phyloP scores from a whole-genome alignment of 805 yeast species.

The Monosporozyma aquatica region DNA sequence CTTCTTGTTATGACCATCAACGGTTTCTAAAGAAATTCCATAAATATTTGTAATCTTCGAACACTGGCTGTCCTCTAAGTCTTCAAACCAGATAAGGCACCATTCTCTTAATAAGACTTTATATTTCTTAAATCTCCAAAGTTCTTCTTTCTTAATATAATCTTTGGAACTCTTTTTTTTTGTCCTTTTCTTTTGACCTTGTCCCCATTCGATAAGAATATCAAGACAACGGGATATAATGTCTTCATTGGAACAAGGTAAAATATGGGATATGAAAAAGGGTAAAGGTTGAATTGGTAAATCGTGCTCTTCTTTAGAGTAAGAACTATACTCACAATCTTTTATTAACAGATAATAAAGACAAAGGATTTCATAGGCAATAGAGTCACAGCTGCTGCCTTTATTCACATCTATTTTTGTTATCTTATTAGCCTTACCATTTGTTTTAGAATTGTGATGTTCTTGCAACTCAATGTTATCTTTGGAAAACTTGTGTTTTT shows the following conservation, averaged over 20 bases:
- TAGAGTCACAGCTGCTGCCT: too few species aligned
- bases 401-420: too few species aligned
- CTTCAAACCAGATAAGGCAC: constrained; percentile 17
- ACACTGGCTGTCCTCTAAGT: not conserved
- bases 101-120: constrained; percentile 19
- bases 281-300: constrained; percentile 17
- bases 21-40: too few species aligned
- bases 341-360: constrained; percentile 24
- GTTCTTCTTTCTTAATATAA: constrained; percentile 9
- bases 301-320: not conserved
- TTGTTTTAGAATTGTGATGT: too few species aligned
- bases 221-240: constrained; percentile 19
- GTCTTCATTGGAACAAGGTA: constrained; percentile 24
- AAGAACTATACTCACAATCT: not conserved
- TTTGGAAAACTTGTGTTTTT: not conserved
- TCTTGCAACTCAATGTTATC: too few species aligned
- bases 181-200: not conserved
- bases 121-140: constrained; percentile 19
- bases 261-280: constrained; percentile 17
- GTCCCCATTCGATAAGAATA: constrained; percentile 10
- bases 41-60: too few species aligned
- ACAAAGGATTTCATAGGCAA: constrained; percentile 24
- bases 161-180: not conserved
- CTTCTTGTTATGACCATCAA: not conserved
- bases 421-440: constrained; percentile 1